Conservation (phyloP, 1,284 basidiomycete genomes). For the Sanguinoderma infundibulare region DNA sequence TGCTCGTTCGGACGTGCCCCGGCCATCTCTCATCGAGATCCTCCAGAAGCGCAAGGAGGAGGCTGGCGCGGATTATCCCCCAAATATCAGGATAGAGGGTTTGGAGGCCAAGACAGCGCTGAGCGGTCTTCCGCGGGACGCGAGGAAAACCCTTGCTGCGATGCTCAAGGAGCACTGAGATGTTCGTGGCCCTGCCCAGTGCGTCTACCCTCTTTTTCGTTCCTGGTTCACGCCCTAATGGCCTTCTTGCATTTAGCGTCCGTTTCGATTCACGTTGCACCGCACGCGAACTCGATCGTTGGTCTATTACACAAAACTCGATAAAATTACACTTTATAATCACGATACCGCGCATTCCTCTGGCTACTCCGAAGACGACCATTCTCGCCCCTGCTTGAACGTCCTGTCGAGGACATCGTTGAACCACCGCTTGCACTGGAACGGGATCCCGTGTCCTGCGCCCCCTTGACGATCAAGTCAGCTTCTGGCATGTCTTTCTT, state of each 20-base stretch:
- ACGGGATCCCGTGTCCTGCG: conserved; percentile 72
- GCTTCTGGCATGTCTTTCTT: conserved; percentile 70
- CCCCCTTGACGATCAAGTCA: conserved; percentile 67
- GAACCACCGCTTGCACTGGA: conserved; percentile 56
- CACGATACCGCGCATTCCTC: not conserved
- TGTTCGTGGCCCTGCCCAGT: not conserved
- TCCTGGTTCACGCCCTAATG: not conserved
- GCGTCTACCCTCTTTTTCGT: not conserved
- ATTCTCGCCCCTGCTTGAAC: conserved; percentile 55
- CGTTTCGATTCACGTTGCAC: not conserved
- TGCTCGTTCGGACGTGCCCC: conserved; percentile 33
- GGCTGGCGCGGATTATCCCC: conserved; percentile 43
- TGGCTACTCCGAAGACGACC: not conserved
- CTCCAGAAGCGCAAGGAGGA: conserved; percentile 44
- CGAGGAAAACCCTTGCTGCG: conserved; percentile 40
- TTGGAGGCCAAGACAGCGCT: conserved; percentile 41
- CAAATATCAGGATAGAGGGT: conserved; percentile 51
- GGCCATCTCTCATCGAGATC: conserved; percentile 41
- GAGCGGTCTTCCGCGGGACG: conserved; percentile 38
- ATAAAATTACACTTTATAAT: not conserved
- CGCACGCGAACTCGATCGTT: not conserved
- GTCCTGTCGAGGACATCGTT: conserved; percentile 63
- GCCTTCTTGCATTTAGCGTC: too few relatives aligned
- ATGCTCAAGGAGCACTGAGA: conserved; percentile 42
- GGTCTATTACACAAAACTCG: not conserved